Conservation (phyloP, 768 basidiomycete species). For the Mycena rosella region DNA sequence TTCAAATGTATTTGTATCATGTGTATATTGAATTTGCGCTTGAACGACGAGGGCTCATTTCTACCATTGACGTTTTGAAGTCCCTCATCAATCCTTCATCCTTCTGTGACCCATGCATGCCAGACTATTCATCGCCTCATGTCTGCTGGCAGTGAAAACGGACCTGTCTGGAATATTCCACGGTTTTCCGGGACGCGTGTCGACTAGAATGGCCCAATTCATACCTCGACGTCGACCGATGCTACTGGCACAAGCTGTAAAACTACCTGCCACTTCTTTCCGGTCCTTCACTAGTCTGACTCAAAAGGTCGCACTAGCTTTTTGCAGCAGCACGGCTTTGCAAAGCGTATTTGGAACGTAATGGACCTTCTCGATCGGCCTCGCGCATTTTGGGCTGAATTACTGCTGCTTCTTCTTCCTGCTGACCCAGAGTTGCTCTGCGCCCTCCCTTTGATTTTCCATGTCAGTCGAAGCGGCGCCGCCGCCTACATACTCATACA, state of each 20-base stretch:
- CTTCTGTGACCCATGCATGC: too few relatives aligned
- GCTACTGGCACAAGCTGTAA: not conserved
- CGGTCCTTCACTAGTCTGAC: not conserved
- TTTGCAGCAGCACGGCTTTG: not conserved
- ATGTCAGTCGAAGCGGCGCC: conserved; percentile 25
- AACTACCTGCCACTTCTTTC: not conserved
- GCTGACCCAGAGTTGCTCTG: conserved; percentile 11
- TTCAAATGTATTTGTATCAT: conserved; percentile 35
- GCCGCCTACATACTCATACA: conserved; percentile 35
- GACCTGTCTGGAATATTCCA: too few relatives aligned
- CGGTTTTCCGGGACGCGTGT: too few relatives aligned
- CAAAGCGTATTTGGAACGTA: conserved; percentile 16
- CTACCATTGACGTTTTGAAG: too few relatives aligned
- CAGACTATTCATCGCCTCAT: too few relatives aligned
- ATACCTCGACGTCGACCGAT: not conserved
- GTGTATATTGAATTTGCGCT: not conserved
- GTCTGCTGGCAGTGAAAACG: too few relatives aligned
- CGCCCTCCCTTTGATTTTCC: not conserved
- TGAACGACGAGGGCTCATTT: not conserved
- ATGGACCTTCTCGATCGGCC: conserved; percentile 34
- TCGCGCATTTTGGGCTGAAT: conserved; percentile 23
- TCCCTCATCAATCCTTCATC: too few relatives aligned
- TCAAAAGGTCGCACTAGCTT: not conserved
- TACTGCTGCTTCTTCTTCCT: conserved; percentile 10
- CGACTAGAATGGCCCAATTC: too few relatives aligned